These are phyloP conservation scores for Gossypium longicalyx DNA, from an alignment of 345 rosid species.

Conservation along the genomic window DNA sequence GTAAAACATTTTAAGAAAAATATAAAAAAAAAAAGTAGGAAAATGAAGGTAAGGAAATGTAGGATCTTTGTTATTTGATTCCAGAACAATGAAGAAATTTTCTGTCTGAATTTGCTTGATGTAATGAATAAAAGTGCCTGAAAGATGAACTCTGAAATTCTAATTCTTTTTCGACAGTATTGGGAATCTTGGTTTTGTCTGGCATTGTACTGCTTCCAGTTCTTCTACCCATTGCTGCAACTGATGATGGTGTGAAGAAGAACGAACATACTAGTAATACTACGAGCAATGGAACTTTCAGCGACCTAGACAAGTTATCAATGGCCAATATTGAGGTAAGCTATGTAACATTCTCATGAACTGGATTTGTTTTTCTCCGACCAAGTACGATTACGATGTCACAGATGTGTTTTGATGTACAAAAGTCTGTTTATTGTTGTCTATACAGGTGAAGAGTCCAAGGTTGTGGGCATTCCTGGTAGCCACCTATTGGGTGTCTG, in stretches of 20 bases:
- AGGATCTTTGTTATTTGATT: background rate
- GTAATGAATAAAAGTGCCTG: background rate
- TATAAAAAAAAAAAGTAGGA: no score
- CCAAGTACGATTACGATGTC: background rate
- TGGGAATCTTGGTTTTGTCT: conserved; percentile 66
- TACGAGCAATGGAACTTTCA: conserved; percentile 49
- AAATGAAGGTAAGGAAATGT: background rate
- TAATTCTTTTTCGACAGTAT: conserved; percentile 27
- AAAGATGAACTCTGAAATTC: background rate
- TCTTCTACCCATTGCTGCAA: conserved; percentile 79
- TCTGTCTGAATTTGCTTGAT: background rate
- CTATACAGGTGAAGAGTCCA: conserved; percentile 38
- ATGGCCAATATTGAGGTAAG: conserved; percentile 74
- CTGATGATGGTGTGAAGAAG: conserved; percentile 34
- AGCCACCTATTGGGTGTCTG: conserved; percentile 70
- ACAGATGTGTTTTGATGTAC: background rate
- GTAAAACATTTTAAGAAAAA: no score
- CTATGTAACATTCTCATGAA: background rate
- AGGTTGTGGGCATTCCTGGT: conserved; percentile 78
- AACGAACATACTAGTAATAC: background rate
- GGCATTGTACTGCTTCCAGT: conserved; percentile 61
- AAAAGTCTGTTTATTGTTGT: no score
- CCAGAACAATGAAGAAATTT: background rate
- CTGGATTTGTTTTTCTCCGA: background rate
- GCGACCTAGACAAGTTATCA: conserved; percentile 65